Evolutionary conservation across 768 basidiomycete species (phyloP), one percentile per base, ranked within the genome.

Genomic region (Rhodosporidiobolus sp.): DNA sequence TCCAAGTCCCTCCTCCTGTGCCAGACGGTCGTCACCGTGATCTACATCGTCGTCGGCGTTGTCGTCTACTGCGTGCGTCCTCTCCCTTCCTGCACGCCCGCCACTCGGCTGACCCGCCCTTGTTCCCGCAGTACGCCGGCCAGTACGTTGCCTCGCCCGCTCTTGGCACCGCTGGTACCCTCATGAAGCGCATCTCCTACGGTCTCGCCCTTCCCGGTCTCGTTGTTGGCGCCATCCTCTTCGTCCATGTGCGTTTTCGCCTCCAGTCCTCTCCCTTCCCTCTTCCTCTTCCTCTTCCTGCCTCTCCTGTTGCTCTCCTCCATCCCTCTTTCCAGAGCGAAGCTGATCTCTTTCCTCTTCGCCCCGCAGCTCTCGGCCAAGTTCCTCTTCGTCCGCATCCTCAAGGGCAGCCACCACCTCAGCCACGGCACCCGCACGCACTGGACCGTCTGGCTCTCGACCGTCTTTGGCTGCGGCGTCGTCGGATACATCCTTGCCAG

Each of bases 141-240:
- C 72, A 77, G 52, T 78, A 75, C 60, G 74, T 79, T 63, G 75
- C 80, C 20, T 77, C 76, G 7, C 80, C 80, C 14, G 79, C 80
- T 0, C 78, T 80, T 32, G 80, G 80, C 4, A 76, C 78, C 2
- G 80, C 80, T n/a, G 80, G 80, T 38, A 66, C 57, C 14, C 63
- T 76, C 17, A 63, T 79, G 56, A 78, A 79, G 77, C 46, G 66
- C 34, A 69, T 76, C 65, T 43, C 43, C 4, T 78, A 78, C 72
- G 78, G 77, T 9, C 54, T 79, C 38, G 77, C 75, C 12, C 35
- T 78, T 4, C 77, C 76, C 14, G 79, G 77, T 11, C 63, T 78
- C 2, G 49, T 77, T 30, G 72, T 72, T 17, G 38, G 45, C 4
- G 45, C 49, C 26, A 16, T 54, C 32, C 61, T 65, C 28, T 75